These are phyloP conservation scores for Geotrichum citri-aurantii DNA, from an alignment of 1,139 yeast species.

Conservation along the genomic window DNA sequence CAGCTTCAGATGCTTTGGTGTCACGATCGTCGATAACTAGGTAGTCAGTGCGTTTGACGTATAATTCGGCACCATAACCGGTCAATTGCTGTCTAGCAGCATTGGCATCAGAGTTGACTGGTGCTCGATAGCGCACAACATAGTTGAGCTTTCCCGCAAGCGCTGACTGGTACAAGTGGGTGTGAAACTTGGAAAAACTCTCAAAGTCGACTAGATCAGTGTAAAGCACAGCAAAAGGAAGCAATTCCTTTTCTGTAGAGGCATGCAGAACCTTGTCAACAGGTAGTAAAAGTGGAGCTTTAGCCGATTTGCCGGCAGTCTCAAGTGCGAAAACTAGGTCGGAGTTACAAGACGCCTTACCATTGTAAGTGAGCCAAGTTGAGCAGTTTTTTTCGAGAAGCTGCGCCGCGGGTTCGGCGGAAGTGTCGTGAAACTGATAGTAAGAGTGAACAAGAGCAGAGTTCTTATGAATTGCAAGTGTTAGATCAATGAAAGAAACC, in stretches of 20 bases:
- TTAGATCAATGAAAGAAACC: constrained; percentile 44
- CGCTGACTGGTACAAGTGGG: constrained; percentile 56
- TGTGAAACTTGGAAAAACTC: constrained; percentile 52
- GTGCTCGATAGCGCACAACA: constrained; percentile 64
- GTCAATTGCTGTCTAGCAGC: constrained; percentile 39
- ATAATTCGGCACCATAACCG: constrained; percentile 65
- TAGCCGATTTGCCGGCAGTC: constrained; percentile 30
- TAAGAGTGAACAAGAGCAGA: constrained; percentile 65
- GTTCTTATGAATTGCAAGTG: constrained; percentile 48
- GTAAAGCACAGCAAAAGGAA: constrained; percentile 45
- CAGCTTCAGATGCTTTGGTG: constrained; percentile 21
- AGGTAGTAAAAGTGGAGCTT: constrained; percentile 34
- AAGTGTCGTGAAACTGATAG: constrained; percentile 45
- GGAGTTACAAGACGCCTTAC: constrained; percentile 53
- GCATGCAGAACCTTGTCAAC: constrained; percentile 60
- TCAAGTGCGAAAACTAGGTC: constrained; percentile 67
- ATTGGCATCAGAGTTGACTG: constrained; percentile 15
- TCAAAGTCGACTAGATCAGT: constrained; percentile 42
- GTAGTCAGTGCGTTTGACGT: constrained; percentile 59
- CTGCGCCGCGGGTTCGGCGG: constrained; percentile 22
- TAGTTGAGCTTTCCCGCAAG: constrained; percentile 61
- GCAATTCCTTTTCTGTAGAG: constrained; percentile 32
- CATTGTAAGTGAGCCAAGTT: constrained; percentile 49
- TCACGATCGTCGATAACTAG: constrained; percentile 58
- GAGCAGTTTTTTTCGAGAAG: constrained; percentile 25